Conservation (phyloP, 2,329 filamentous ascomycete species). For the Pyrenophora teres region DNA sequence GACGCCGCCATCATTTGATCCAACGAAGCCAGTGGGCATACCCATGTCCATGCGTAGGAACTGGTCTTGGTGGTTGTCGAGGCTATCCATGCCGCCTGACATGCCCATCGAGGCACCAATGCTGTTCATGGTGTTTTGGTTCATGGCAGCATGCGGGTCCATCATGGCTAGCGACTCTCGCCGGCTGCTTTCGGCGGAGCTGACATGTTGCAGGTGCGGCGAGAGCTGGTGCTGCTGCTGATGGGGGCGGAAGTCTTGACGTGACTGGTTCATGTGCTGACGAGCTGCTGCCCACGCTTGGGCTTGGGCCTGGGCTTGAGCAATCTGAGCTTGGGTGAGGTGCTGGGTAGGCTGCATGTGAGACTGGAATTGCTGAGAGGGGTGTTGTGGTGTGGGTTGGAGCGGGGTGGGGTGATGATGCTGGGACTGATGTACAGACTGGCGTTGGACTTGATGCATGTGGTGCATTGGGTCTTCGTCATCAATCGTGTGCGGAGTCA, state of each 20-base stretch:
- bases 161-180: constrained; percentile 38
- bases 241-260: constrained; percentile 38
- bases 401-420: constrained; percentile 31
- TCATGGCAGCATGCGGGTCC: constrained; percentile 34
- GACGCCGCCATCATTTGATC: constrained; percentile 28
- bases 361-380: constrained; percentile 28
- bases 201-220: constrained; percentile 34
- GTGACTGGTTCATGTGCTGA: constrained; percentile 46
- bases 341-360: constrained; percentile 38
- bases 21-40: constrained; percentile 34
- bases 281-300: constrained; percentile 42
- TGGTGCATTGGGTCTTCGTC: constrained; percentile 28
- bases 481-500: constrained; percentile 35
- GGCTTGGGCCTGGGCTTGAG: constrained; percentile 31
- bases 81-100: constrained; percentile 40
- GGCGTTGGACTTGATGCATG: constrained; percentile 14
- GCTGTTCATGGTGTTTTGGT: constrained; percentile 16
- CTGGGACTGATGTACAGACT: constrained; percentile 15
- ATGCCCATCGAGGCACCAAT: constrained; percentile 26
- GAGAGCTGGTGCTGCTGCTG: constrained; percentile 39
- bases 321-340: constrained; percentile 36
- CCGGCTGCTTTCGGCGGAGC: constrained; percentile 39
- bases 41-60: constrained; percentile 43
- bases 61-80: constrained; percentile 39
- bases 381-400: constrained; percentile 40